Evolutionary conservation across 768 basidiomycete species (phyloP), one percentile per base, ranked within the genome.

Genomic region (Pilatotrama ljubarskyi): DNA sequence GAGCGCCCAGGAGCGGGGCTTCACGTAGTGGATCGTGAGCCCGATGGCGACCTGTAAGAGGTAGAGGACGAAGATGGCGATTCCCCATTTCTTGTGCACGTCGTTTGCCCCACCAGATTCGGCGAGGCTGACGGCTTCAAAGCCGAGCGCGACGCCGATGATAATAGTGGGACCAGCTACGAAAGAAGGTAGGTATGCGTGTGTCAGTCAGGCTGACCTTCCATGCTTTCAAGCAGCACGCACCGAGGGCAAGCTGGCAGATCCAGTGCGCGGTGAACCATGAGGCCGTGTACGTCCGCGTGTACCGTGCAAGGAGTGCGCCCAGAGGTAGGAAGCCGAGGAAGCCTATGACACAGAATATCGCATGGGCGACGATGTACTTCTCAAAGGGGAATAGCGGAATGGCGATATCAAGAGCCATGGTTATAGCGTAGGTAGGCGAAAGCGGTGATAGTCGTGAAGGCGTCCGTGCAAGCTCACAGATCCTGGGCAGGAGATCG

Each of bases 321-420:
- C 86, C 85, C 37, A 82, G 58, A 5, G 85, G 86, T 10, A 87
- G 76, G n/a, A 86, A 67, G 49, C 86, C 73, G 43, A 86, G 71
- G 67, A 84, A 84, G 1, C 82, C 85, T 11, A 76, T 72, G 0
- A 79, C 69, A 62, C 77, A 80, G 14, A 85, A 72, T 43, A 82
- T 70, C 24, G 79, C 85, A 69, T 87, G 85, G 20, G 65, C 51
- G 46, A 86, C 68, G 24, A 84, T 74, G 48, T 80, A 67, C 57
- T 77, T 80, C 64, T 84, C 77, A 59, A 76, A 79, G 7, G 74
- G 75, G n/a, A 73, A 64, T 2, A 82, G 69, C 14, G 82, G 80
- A 9, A 64, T 46, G 37, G 25, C 50, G 20, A 61, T 35, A 11
- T n/a, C 29, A 25, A 29, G 29, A 24, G 54, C 40, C 40, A 41